Percentiles rank a stretch among this genome's conserved stretches.
phyloP scores from a whole-genome alignment of 2,329 filamentous ascomycete genomes.

The Pestalotiopsis sp. region DNA sequence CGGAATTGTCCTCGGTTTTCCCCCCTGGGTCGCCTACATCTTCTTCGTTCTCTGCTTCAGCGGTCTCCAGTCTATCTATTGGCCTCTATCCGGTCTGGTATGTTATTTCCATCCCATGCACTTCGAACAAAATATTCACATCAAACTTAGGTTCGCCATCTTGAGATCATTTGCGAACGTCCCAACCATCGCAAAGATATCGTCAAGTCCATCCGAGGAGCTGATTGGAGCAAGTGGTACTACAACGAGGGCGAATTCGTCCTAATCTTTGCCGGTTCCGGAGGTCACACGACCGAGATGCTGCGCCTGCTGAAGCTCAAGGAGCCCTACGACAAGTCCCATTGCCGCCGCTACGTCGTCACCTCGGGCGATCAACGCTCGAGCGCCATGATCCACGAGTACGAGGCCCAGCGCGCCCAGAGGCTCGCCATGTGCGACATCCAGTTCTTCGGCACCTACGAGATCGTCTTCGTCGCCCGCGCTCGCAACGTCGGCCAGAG shows the following conservation, averaged over 20 bases:
- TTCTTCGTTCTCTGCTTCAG: neutral
- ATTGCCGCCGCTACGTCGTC: slow-evolving; percentile 79
- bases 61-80: neutral
- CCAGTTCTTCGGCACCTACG: slow-evolving; percentile 52
- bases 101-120: neutral
- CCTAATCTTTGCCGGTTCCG: slow-evolving; percentile 84
- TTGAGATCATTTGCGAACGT: neutral
- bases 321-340: neutral
- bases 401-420: slow-evolving; percentile 34
- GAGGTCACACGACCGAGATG: slow-evolving; percentile 96
- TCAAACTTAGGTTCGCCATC: neutral
- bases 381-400: slow-evolving; percentile 65
- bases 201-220: neutral
- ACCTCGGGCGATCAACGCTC: slow-evolving; percentile 78
- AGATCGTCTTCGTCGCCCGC: slow-evolving; percentile 70
- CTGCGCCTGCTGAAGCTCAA: slow-evolving; percentile 72
- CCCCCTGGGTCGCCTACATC: neutral
- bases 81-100: neutral
- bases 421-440: slow-evolving; percentile 18
- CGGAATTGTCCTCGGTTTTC: too few relatives aligned
- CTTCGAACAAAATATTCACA: neutral
- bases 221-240: neutral
- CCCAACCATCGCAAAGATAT: neutral
- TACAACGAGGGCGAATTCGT: slow-evolving; percentile 49
- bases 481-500: slow-evolving; percentile 84